Base-by-base conservation (phyloP, 805 yeast species). In the Schwanniomyces sp. region DNA sequence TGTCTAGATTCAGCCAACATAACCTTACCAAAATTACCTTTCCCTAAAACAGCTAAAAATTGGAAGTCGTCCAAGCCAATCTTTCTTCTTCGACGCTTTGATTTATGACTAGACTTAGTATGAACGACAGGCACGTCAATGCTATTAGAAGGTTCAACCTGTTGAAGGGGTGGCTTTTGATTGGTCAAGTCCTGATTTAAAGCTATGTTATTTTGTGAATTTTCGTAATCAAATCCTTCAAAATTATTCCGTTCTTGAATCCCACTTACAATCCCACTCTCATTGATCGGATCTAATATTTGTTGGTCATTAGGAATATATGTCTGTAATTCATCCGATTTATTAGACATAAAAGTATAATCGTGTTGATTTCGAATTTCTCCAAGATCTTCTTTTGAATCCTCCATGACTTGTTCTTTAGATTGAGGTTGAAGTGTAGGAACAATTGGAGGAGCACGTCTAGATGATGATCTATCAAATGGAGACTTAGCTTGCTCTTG, bases 11-110 rank as follows among this genome's bases (percentile, higher is more conserved):
- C 96, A 1, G 97, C 98, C 56, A 94, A 79, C 91, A 94, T 89
- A 47, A 94, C 99, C 64, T 94, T 94, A 69, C 99, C 99, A 66
- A 94, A 94, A 66, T 94, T 94, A 71, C 99, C 99, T 65, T 91
- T 94, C 58, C 99, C 99, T 49, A 94, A 78, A 8, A 94, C 99
- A 8, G 97, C 96, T 56, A 94, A 70, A 61, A 94, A 87, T 56
- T 89, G 86, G 77, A 94, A 94, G 68, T 94, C 98, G 65, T 94
- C 98, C 48, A 94, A 77, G 0, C 99, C 97, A 47, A 91, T 82
- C 66, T 84, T 86, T 59, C 86, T 82, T 56, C 89, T 82, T 57
- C 70, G 71, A 44, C 64, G 65, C 49, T 57, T 67, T 14, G 59
- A 52, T 48, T 60, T 67, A 17, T 57, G 64, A 2, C 63, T 53